These are phyloP conservation scores for Ploettnerulaceae sp. DNA, from an alignment of 2,329 filamentous ascomycete species.

Conservation along the genomic window DNA sequence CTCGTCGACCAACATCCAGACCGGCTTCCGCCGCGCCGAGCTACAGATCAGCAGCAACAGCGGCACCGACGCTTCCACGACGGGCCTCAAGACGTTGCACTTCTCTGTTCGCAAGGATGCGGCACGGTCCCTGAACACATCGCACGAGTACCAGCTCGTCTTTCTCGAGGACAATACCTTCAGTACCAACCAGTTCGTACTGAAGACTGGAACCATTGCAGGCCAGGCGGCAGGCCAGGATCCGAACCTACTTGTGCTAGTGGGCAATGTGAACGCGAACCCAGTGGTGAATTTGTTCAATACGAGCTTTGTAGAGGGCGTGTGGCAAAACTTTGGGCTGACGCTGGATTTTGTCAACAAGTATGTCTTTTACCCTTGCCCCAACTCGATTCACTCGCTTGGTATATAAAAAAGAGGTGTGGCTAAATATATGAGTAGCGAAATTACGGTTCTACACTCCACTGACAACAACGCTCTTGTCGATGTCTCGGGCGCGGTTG, in stretches of 20 bases:
- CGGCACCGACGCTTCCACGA: constrained; percentile 46
- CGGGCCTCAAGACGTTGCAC: constrained; percentile 56
- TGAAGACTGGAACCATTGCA: constrained; percentile 52
- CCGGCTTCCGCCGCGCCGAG: constrained; percentile 56
- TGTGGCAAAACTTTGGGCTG: constrained; percentile 59
- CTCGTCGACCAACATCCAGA: constrained; percentile 44
- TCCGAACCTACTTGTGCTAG: constrained; percentile 42
- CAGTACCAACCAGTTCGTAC: constrained; percentile 47
- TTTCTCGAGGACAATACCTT: constrained; percentile 46
- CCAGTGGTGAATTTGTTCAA: constrained; percentile 46
- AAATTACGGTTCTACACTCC: constrained; percentile 55
- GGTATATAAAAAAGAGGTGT: too few relatives aligned
- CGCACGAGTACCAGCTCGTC: constrained; percentile 56
- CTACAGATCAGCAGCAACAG: constrained; percentile 47
- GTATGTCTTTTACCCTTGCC: too few relatives aligned
- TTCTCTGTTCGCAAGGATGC: constrained; percentile 53
- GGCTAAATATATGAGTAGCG: constrained; percentile 39
- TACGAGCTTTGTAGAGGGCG: constrained; percentile 44
- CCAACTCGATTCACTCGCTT: too few relatives aligned
- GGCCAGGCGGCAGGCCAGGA: constrained; percentile 34
- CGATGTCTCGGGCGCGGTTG: constrained; percentile 41
- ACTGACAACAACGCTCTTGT: constrained; percentile 41
- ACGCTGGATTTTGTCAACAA: constrained; percentile 52
- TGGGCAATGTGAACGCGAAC: constrained; percentile 41
- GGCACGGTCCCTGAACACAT: constrained; percentile 48